Conservation (phyloP, 2,329 filamentous ascomycete species). For the Aspergillus caelatus region DNA sequence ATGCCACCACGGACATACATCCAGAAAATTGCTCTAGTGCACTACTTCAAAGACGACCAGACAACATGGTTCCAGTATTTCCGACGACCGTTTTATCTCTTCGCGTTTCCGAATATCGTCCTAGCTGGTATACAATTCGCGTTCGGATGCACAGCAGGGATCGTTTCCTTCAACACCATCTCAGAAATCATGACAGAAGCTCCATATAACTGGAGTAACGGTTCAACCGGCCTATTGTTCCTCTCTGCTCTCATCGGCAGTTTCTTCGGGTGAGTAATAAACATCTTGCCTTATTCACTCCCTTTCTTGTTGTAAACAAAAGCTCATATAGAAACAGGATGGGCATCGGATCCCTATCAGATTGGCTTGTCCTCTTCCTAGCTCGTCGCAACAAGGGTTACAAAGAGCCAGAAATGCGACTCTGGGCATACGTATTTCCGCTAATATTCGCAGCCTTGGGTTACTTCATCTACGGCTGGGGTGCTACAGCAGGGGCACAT, state of each 20-base stretch:
- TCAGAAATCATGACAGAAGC: constrained; percentile 40
- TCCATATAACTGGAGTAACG: constrained; percentile 40
- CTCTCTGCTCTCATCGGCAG: constrained; percentile 38
- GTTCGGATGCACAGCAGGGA: constrained; percentile 45
- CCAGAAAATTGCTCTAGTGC: constrained; percentile 29
- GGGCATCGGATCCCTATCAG: constrained; percentile 40
- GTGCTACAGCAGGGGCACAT: constrained; percentile 34
- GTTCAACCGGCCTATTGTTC: constrained; percentile 35
- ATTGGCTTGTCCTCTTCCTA: constrained; percentile 36
- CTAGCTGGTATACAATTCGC: constrained; percentile 45
- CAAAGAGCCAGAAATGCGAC: constrained; percentile 43
- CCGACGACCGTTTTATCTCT: constrained; percentile 43
- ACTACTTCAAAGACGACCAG: constrained; percentile 33
- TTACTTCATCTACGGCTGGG: constrained; percentile 46
- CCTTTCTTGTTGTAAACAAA: not conserved
- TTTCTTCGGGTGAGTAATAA: constrained; percentile 30
- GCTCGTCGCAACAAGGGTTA: constrained; percentile 38
- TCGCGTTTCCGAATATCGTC: constrained; percentile 44
- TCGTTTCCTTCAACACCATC: constrained; percentile 45
- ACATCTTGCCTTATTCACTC: not conserved
- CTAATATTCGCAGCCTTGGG: constrained; percentile 38
- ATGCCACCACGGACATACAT: constrained; percentile 25
- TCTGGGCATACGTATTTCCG: constrained; percentile 39
- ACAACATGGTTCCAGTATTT: constrained; percentile 46
- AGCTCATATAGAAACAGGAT: constrained; percentile 37